A percentile compares a stretch with the other conserved stretches of the same genome.
phyloP scores from a whole-genome alignment of 108 stramenopile genomes.

The Cyclotella distinguenda region DNA sequence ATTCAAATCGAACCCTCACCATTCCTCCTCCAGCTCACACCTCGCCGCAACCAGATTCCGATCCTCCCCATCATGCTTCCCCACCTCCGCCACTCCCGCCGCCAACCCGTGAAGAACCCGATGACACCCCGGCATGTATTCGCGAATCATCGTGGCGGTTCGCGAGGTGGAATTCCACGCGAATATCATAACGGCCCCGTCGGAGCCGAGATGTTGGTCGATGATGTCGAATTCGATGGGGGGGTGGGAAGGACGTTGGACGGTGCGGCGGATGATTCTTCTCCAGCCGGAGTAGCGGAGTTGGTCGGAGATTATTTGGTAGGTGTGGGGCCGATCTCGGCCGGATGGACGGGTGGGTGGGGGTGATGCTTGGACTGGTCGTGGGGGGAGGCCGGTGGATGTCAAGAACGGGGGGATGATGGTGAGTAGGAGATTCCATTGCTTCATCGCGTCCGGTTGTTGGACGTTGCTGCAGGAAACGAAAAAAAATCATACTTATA shows the following conservation, averaged over 20 bases:
- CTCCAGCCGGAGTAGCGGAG: conserved; percentile 68
- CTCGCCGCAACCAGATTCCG: conserved; percentile 52
- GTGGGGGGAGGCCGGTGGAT: neutral
- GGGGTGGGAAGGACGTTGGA: conserved; percentile 29
- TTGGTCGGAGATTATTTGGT: conserved; percentile 58
- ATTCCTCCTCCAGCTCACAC: conserved; percentile 83
- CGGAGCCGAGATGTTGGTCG: conserved; percentile 38
- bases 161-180: conserved; percentile 75
- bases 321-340: conserved; percentile 39
- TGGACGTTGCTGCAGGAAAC: neutral
- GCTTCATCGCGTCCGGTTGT: neutral
- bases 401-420: neutral
- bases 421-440: neutral
- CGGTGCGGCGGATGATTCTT: conserved; percentile 57
- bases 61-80: conserved; percentile 51
- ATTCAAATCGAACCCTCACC: conserved; percentile 13
- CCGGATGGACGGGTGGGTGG: conserved; percentile 6
- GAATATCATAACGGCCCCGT: conserved; percentile 72
- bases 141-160: conserved; percentile 71
- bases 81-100: conserved; percentile 77
- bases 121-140: conserved; percentile 80
- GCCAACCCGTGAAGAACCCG: conserved; percentile 62
- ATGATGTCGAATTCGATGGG: conserved; percentile 65
- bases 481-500: neutral
- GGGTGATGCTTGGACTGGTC: neutral